Percentiles rank a stretch among this genome's conserved stretches.
Conservation (phyloP, 2,329 filamentous ascomycete species). For the Penicillium hesseltinei region DNA sequence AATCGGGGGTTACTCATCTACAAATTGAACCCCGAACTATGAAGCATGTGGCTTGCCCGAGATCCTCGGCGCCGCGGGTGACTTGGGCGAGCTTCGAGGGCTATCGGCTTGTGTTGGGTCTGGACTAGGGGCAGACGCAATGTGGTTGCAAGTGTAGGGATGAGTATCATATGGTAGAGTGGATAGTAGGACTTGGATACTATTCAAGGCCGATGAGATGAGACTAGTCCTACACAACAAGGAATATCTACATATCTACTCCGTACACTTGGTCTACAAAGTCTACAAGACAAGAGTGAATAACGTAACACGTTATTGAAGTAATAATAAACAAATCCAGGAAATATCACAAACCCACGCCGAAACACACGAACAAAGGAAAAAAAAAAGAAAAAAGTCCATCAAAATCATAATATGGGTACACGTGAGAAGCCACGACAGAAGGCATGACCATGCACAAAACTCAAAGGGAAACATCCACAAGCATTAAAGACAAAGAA, state of each 20-base stretch:
- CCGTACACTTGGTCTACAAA: not conserved
- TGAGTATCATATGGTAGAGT: not conserved
- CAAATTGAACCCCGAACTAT: too few species aligned
- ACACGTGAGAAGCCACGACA: constrained; percentile 14
- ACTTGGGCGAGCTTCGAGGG: not conserved
- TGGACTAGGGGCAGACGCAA: not conserved
- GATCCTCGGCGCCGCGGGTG: not conserved
- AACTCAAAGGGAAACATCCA: constrained; percentile 19
- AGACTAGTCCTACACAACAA: not conserved
- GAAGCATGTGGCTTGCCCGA: too few species aligned
- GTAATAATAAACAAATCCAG: constrained; percentile 11
- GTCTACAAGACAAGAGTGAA: not conserved
- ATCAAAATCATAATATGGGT: constrained; percentile 38
- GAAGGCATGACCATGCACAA: constrained; percentile 7
- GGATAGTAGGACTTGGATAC: not conserved
- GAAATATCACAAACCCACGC: constrained; percentile 13
- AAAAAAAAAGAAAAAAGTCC: constrained; percentile 19
- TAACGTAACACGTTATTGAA: constrained; percentile 1
- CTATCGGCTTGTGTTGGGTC: too few species aligned
- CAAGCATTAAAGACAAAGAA: not conserved
- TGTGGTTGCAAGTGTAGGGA: not conserved
- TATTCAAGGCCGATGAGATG: not conserved
- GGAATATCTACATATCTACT: not conserved
- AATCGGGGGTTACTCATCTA: too few species aligned
- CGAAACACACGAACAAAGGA: constrained; percentile 17